A percentile compares a stretch with the other conserved stretches of the same genome.
Evolutionary conservation across 1,284 basidiomycete genomes (phyloP).

Genomic region (Apiotrichum mycotoxinovorans): DNA sequence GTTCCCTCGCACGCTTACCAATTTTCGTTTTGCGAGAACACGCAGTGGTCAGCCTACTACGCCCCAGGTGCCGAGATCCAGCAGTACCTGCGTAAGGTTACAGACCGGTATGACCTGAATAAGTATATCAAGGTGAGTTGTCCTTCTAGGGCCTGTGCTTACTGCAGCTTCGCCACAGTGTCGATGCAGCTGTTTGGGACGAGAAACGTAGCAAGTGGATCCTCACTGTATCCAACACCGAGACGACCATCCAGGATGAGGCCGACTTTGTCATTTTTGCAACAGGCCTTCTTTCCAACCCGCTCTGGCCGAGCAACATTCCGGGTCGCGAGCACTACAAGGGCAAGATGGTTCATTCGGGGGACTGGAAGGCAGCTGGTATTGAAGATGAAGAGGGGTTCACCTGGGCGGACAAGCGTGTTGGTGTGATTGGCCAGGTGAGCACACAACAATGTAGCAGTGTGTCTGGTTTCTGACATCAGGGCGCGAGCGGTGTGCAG

Average conservation of each 20-base stretch:
- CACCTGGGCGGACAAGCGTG: slow-evolving; percentile 13
- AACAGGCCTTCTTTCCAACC: slow-evolving; percentile 25
- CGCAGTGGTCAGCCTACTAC: slow-evolving; percentile 30
- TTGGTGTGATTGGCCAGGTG: slow-evolving; percentile 20
- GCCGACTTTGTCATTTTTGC: slow-evolving; percentile 40
- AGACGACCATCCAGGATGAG: slow-evolving; percentile 18
- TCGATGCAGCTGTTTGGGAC: slow-evolving; percentile 20
- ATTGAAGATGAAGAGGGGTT: slow-evolving; percentile 3
- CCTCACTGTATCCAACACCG: slow-evolving; percentile 16
- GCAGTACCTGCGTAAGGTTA: slow-evolving; percentile 24
- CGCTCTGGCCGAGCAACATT: slow-evolving; percentile 26
- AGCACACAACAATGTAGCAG: no score
- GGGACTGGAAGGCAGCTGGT: slow-evolving; percentile 17
- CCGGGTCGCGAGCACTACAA: slow-evolving; percentile 27
- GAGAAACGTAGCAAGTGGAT: slow-evolving; percentile 31
- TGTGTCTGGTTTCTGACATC: no score
- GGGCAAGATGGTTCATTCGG: slow-evolving; percentile 31
- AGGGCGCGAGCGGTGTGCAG: slow-evolving; percentile 26
- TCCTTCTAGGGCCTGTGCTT: no score
- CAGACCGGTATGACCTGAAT: slow-evolving; percentile 19
- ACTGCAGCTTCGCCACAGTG: not conserved
- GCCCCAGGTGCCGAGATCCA: slow-evolving; percentile 33
- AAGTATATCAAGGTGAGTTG: slow-evolving; percentile 29
- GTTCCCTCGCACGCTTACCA: slow-evolving; percentile 36
- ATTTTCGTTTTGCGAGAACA: slow-evolving; percentile 22